Evolutionary conservation across 1,284 basidiomycete genomes (phyloP).

Genomic region (Clitocybe nebularis): DNA sequence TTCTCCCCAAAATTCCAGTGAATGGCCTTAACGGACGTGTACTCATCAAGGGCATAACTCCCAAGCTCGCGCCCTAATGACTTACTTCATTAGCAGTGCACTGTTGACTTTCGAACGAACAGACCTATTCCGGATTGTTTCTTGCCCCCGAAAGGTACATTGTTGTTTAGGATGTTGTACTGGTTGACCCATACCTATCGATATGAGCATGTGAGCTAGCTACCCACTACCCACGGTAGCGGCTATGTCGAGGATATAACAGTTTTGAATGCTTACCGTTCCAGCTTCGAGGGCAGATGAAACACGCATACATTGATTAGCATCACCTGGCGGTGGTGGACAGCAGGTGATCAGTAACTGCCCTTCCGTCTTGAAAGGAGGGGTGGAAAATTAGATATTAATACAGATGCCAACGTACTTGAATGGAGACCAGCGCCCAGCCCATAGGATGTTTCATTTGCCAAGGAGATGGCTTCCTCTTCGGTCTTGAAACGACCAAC

Average conservation of each 20-base stretch:
- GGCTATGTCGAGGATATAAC: too few relatives aligned
- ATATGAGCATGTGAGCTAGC: too few relatives aligned
- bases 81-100: not conserved
- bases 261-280: slow-evolving; percentile 54
- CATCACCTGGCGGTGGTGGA: slow-evolving; percentile 52
- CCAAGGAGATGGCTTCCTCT: slow-evolving; percentile 73
- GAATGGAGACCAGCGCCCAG: slow-evolving; percentile 88
- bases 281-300: slow-evolving; percentile 81
- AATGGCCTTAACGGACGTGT: slow-evolving; percentile 82
- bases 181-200: slow-evolving; percentile 93
- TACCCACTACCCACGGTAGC: too few relatives aligned
- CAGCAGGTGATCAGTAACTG: slow-evolving; percentile 6
- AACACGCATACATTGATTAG: slow-evolving; percentile 85
- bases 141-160: slow-evolving; percentile 92
- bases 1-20: slow-evolving; percentile 87
- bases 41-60: slow-evolving; percentile 76
- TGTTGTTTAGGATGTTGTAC: slow-evolving; percentile 78
- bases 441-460: slow-evolving; percentile 85
- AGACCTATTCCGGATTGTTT: slow-evolving; percentile 60
- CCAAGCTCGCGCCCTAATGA: slow-evolving; percentile 79
- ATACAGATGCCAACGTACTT: slow-evolving; percentile 41
- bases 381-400: not conserved
- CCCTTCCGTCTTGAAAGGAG: too few relatives aligned
- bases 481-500: slow-evolving; percentile 79
- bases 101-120: slow-evolving; percentile 12